Conservation (phyloP, 2,329 filamentous ascomycete genomes). For the Colletotrichum tropicicola region DNA sequence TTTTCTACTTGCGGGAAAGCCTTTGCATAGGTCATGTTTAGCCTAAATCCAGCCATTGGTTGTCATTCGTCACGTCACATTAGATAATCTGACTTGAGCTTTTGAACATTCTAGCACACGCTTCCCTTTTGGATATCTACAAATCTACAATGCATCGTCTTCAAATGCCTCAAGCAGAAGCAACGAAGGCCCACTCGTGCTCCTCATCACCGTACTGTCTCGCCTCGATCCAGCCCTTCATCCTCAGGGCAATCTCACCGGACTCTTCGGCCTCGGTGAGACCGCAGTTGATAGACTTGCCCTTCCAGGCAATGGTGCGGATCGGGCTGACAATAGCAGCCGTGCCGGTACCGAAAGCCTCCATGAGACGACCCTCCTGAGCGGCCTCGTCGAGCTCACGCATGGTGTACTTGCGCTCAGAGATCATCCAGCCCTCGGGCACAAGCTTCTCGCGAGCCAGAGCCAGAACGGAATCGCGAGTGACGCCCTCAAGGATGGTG, state of each 20-base stretch:
- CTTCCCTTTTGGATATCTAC: conserved; percentile 22
- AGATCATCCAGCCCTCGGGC: conserved; percentile 87
- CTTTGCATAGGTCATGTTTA: background rate
- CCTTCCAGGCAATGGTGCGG: conserved; percentile 88
- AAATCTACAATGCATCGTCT: conserved; percentile 14
- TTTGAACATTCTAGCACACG: conserved; percentile 21
- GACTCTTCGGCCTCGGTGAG: conserved; percentile 84
- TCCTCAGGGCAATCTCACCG: conserved; percentile 82
- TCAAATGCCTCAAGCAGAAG: conserved; percentile 41
- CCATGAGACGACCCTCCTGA: conserved; percentile 84
- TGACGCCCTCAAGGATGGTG: conserved; percentile 95
- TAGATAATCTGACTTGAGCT: background rate
- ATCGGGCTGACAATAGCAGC: conserved; percentile 94
- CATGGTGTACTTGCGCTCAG: conserved; percentile 94
- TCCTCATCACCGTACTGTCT: conserved; percentile 96
- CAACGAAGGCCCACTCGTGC: conserved; percentile 84
- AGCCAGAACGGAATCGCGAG: conserved; percentile 87
- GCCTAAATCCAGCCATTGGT: background rate
- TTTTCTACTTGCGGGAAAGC: background rate
- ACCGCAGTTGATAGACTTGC: conserved; percentile 82
- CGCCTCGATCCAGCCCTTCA: conserved; percentile 97
- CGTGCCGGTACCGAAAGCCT: conserved; percentile 94
- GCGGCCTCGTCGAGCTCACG: conserved; percentile 82
- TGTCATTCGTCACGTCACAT: background rate
- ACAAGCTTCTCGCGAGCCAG: conserved; percentile 85